phyloP scores from a whole-genome alignment of 176 grass and related monocot genomes.

The Microstegium vimineum region DNA sequence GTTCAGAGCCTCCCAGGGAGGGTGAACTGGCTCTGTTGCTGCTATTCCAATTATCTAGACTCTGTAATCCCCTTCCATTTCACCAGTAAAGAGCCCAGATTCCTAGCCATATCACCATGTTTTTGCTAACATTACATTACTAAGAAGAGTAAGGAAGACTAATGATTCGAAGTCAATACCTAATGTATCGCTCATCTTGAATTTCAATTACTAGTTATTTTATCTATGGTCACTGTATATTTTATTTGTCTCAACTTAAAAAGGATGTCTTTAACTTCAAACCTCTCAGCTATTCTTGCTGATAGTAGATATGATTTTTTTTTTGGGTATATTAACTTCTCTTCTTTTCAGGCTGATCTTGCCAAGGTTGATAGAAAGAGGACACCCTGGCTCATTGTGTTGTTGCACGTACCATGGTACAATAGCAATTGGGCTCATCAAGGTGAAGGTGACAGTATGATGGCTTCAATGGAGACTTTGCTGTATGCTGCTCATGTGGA shows the following conservation, averaged over 20 bases:
- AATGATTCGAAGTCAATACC: neutral
- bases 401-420: slow-evolving; percentile 91
- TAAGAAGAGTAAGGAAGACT: neutral
- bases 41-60: too few species aligned
- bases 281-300: neutral
- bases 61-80: too few species aligned
- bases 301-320: neutral
- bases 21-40: too few species aligned
- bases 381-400: slow-evolving; percentile 71
- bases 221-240: neutral
- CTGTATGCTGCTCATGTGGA: slow-evolving; percentile 72
- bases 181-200: neutral
- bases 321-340: neutral
- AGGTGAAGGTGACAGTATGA: slow-evolving; percentile 80
- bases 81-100: too few species aligned
- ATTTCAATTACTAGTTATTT: neutral
- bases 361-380: slow-evolving; percentile 66
- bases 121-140: neutral
- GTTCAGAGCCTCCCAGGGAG: too few species aligned
- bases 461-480: slow-evolving; percentile 71
- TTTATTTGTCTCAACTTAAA: slow-evolving; percentile 1
- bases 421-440: slow-evolving; percentile 95
- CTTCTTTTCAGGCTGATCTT: slow-evolving; percentile 65
- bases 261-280: neutral
- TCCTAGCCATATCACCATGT: too few species aligned